Conservation (phyloP, 2,329 filamentous ascomycete genomes). For the Scedosporium apiospermum region DNA sequence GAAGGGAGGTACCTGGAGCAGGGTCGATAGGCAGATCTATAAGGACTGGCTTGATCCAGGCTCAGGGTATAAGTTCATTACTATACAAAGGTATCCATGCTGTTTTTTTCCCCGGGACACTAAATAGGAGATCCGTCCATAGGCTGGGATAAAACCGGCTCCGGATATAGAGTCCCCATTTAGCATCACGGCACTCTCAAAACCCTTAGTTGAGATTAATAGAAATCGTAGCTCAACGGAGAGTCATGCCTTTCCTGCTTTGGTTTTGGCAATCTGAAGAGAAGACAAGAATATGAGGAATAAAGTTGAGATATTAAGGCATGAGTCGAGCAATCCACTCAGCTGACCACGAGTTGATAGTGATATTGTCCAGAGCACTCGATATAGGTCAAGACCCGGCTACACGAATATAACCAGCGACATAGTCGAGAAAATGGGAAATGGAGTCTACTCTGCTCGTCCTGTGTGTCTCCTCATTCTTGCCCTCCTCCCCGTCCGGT, state of each 20-base stretch:
- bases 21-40: no score
- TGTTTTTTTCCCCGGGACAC: no score
- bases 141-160: not conserved
- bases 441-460: not conserved
- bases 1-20: no score
- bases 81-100: no score
- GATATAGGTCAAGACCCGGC: not conserved
- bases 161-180: not conserved
- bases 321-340: not conserved
- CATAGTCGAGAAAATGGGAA: not conserved
- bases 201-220: not conserved
- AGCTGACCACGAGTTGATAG: no score
- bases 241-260: not conserved
- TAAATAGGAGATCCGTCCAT: not conserved
- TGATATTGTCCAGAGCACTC: no score
- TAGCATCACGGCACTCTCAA: not conserved
- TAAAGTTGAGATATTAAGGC: not conserved
- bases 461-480: not conserved
- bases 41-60: no score
- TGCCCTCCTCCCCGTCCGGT: not conserved
- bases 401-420: not conserved
- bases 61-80: no score
- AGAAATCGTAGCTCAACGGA: not conserved
- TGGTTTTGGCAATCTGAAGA: not conserved
- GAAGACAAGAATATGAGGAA: not conserved